Base-by-base conservation (phyloP, 805 yeast species). In the Suhomyces sp. region DNA sequence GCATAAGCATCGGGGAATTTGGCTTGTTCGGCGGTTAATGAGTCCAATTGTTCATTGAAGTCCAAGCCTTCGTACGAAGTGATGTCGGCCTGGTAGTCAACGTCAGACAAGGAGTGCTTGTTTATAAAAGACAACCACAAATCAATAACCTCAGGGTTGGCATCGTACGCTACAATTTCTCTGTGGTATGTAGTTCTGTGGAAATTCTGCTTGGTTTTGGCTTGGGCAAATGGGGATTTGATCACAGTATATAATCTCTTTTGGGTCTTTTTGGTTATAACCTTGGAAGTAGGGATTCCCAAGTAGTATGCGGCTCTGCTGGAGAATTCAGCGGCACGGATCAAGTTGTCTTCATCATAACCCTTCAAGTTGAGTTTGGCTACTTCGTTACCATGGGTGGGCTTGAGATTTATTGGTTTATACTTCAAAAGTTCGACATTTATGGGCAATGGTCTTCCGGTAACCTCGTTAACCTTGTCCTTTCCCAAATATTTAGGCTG, bases 201-300 rank as follows among this genome's bases (percentile, higher is more conserved):
- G 72, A 88, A 94, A 77, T 93, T 94, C 74, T 93, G 96, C 73
- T 94, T 94, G 8, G 94, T 81, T 69, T 91, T 92, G 49, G 97
- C 96, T 65, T 90, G 94, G 19, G 88, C 97, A 68, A 94, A 94
- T 1, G 97, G 97, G 3, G 97, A 85, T 68, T 86, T 83, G 63
- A 87, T 91, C 44, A 94, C 97, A 0, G 99, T 94, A 90, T 97
- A 93, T 60, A 91, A 82, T 70, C 93, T 88, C 61, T 85, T 82
- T 66, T 84, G 87, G 3, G 87, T 84, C 56, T 74, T 57, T 84
- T 87, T 57, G 82, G 69, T 47, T 85, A 88, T 78, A 17, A 93
- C 86, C 1, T 91, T 92, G 12, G 85, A 81, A 33, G 88, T 84
- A 15, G 98, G 97, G 59, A 94, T 85, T 7, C 96, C 93, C 60